phyloP scores from a whole-genome alignment of 192 early-diverging fungal genomes.

The Umbelopsis sp. region DNA sequence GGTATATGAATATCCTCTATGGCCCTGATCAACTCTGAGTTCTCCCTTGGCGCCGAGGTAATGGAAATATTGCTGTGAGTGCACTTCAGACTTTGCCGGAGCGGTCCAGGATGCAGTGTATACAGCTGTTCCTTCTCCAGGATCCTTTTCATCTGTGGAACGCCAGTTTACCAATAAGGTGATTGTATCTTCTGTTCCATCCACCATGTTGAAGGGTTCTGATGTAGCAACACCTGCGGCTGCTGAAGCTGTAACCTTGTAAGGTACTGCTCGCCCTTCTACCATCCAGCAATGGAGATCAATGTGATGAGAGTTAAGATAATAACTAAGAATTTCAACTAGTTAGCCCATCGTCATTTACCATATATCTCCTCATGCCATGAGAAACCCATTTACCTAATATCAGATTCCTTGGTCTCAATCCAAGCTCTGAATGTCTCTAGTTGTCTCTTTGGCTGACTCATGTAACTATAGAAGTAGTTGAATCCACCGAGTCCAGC shows the following conservation, averaged over 20 bases:
- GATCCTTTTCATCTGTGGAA: constrained; percentile 27
- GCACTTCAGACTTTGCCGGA: constrained; percentile 44
- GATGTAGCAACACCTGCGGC: constrained; percentile 42
- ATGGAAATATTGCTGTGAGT: constrained; percentile 46
- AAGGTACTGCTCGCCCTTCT: constrained; percentile 32
- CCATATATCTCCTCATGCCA: not conserved
- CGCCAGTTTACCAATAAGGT: constrained; percentile 42
- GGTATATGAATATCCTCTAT: constrained; percentile 45
- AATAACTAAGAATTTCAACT: constrained; percentile 5
- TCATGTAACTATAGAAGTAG: constrained; percentile 46
- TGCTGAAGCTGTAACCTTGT: constrained; percentile 37
- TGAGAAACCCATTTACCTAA: constrained; percentile 1
- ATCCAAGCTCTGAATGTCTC: constrained; percentile 43
- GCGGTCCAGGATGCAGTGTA: constrained; percentile 53
- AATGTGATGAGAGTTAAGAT: constrained; percentile 52
- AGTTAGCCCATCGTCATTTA: not conserved
- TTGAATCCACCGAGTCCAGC: constrained; percentile 41
- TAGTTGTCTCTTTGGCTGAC: constrained; percentile 44
- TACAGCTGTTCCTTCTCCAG: constrained; percentile 38
- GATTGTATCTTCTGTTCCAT: constrained; percentile 50
- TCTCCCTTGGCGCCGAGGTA: constrained; percentile 48
- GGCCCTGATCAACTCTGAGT: constrained; percentile 46
- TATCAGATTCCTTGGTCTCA: constrained; percentile 46
- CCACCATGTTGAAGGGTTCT: constrained; percentile 31
- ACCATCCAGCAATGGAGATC: constrained; percentile 43